Conservation (phyloP, 805 yeast genomes). For the Yarrowia sp. region DNA sequence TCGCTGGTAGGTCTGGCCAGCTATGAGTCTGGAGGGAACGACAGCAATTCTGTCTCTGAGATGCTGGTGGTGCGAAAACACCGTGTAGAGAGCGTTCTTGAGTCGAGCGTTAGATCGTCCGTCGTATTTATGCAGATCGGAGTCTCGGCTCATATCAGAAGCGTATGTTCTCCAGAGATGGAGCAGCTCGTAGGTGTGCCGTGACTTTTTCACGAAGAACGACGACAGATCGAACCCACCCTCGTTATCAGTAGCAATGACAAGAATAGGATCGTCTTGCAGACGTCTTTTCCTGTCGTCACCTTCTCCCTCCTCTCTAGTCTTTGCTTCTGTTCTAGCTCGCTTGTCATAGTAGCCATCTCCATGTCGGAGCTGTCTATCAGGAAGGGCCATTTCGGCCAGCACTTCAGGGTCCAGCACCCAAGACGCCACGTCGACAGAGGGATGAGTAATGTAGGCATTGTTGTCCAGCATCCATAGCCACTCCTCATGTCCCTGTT, state of each 20-base stretch:
- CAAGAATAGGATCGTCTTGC: conserved; percentile 4
- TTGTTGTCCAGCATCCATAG: conserved; percentile 36
- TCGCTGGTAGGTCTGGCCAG: conserved; percentile 6
- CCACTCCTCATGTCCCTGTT: conserved; percentile 25
- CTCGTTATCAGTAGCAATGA: conserved; percentile 5
- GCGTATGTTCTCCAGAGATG: conserved; percentile 34
- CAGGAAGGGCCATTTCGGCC: conserved; percentile 2
- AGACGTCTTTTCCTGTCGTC: conserved; percentile 13
- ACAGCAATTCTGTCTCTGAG: conserved; percentile 24
- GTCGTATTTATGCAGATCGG: conserved; percentile 14
- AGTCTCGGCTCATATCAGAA: conserved; percentile 23
- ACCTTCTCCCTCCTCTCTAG: conserved; percentile 16
- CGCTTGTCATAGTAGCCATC: conserved; percentile 24
- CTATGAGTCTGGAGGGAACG: conserved; percentile 15
- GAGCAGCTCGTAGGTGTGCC: conserved; percentile 15
- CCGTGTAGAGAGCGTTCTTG: conserved; percentile 22
- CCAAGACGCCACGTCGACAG: conserved; percentile 8
- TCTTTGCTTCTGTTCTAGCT: conserved; percentile 15
- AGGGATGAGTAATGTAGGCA: conserved; percentile 28
- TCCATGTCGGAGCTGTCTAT: conserved; percentile 11
- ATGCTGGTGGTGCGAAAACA: conserved; percentile 24
- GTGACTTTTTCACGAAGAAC: neutral
- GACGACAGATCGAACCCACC: conserved; percentile 33
- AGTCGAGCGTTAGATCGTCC: conserved; percentile 29
- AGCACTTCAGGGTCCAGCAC: conserved; percentile 10